Conservation (phyloP, 495 filamentous ascomycete species). For the Aspergillus nidulans region DNA sequence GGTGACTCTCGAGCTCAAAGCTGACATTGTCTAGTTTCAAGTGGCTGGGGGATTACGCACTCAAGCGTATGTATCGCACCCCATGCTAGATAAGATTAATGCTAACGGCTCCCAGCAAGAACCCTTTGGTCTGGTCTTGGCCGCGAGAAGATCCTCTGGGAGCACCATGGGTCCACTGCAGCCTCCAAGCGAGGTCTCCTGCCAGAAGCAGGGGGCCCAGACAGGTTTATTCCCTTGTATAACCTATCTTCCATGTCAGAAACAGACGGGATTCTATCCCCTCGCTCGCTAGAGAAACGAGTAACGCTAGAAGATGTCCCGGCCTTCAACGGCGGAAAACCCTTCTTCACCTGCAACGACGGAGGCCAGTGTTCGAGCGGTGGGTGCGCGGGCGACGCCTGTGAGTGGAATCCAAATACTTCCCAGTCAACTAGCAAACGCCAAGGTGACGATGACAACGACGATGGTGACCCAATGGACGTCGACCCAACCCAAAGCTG, state of each 20-base stretch:
- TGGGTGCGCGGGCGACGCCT: not conserved
- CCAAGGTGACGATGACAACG: too few relatives aligned
- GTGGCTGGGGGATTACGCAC: not conserved
- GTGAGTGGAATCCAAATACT: not conserved
- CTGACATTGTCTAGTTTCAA: not conserved
- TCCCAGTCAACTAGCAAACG: too few relatives aligned
- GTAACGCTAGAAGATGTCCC: not conserved
- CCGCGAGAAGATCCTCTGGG: slow-evolving; percentile 4
- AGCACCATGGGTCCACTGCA: slow-evolving; percentile 1
- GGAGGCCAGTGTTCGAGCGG: slow-evolving; percentile 3
- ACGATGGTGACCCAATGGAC: not conserved
- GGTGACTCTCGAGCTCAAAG: too few relatives aligned
- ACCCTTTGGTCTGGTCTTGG: not conserved
- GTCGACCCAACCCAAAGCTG: not conserved
- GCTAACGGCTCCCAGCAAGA: too few relatives aligned
- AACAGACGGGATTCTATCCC: not conserved
- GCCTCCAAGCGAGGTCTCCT: not conserved
- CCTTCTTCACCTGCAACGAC: slow-evolving; percentile 1
- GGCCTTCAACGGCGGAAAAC: not conserved
- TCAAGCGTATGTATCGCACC: too few relatives aligned
- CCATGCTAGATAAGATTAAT: too few relatives aligned
- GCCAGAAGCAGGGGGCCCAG: not conserved
- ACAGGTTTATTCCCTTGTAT: not conserved
- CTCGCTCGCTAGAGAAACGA: not conserved
- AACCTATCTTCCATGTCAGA: not conserved